These are phyloP conservation scores for Adansonia digitata DNA, from an alignment of 345 rosid genomes.

Conservation along the genomic window DNA sequence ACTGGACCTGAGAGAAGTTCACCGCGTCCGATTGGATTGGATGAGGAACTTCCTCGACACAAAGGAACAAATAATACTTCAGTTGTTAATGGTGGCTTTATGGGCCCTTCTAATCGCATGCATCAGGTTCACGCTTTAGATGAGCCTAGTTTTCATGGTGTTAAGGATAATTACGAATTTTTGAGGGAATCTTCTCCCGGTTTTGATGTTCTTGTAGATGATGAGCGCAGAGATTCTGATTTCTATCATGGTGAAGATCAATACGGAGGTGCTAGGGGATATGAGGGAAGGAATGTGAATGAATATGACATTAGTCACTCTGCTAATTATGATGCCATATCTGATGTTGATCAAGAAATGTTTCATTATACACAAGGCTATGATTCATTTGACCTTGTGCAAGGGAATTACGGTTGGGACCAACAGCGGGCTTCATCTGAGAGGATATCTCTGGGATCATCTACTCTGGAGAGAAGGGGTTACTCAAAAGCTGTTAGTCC, in stretches of 20 bases:
- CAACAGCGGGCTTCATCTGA: conserved; percentile 51
- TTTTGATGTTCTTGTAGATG: conserved; percentile 94
- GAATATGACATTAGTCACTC: conserved; percentile 47
- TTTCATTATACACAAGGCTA: conserved; percentile 37
- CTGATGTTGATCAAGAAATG: conserved; percentile 44
- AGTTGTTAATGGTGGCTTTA: conserved; percentile 32
- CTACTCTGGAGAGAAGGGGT: conserved; percentile 48
- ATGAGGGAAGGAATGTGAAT: conserved; percentile 51
- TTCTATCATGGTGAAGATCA: conserved; percentile 70
- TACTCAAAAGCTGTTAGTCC: conserved; percentile 43
- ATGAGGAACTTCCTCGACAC: conserved; percentile 41
- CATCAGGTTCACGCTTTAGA: conserved; percentile 47
- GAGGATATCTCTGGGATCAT: conserved; percentile 29
- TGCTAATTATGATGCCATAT: conserved; percentile 40
- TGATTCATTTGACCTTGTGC: conserved; percentile 46
- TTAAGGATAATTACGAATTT: conserved; percentile 60
- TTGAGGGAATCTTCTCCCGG: conserved; percentile 92
- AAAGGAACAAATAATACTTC: conserved; percentile 27
- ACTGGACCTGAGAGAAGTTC: conserved; percentile 30
- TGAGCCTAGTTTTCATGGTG: conserved; percentile 46
- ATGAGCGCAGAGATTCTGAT: conserved; percentile 61
- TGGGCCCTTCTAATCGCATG: conserved; percentile 33
- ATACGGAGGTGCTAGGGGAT: conserved; percentile 47
- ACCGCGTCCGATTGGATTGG: conserved; percentile 21
- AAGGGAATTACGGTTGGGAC: conserved; percentile 58